Evolutionary conservation across 805 yeast species (phyloP).

Genomic region (Wickerhamomyces tratensis): DNA sequence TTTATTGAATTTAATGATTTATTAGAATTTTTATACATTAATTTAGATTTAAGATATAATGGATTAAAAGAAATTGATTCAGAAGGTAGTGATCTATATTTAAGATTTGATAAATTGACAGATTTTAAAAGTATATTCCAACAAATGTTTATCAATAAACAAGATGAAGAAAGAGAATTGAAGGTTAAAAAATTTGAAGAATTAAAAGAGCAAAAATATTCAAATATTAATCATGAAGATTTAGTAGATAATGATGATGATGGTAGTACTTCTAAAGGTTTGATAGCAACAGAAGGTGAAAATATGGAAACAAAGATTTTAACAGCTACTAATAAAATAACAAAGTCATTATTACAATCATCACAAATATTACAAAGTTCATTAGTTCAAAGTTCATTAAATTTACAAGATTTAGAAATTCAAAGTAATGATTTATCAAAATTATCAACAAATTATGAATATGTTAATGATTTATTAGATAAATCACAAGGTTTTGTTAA

Average conservation of each 20-base stretch:
- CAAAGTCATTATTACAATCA: conserved; percentile 14
- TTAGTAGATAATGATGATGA: not conserved
- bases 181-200: conserved; percentile 3
- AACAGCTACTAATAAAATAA: conserved; percentile 16
- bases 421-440: conserved; percentile 12
- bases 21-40: conserved; percentile 5
- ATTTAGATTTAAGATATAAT: conserved; percentile 12
- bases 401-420: conserved; percentile 14
- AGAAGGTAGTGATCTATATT: not conserved
- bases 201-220: conserved; percentile 4
- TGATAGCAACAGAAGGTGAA: not conserved
- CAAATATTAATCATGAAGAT: not conserved
- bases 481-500: conserved; percentile 15
- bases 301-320: conserved; percentile 7
- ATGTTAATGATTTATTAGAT: conserved; percentile 10
- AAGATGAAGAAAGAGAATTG: conserved; percentile 5
- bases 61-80: not conserved
- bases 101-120: conserved; percentile 3
- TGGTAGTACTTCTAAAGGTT: conserved; percentile 7
- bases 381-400: conserved; percentile 15
- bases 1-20: conserved; percentile 9
- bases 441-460: conserved; percentile 11
- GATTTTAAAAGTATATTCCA: conserved; percentile 8
- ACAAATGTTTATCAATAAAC: conserved; percentile 8
- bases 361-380: conserved; percentile 16